Conservation (phyloP, 2,329 filamentous ascomycete genomes). For the Ustilaginoidea virens region DNA sequence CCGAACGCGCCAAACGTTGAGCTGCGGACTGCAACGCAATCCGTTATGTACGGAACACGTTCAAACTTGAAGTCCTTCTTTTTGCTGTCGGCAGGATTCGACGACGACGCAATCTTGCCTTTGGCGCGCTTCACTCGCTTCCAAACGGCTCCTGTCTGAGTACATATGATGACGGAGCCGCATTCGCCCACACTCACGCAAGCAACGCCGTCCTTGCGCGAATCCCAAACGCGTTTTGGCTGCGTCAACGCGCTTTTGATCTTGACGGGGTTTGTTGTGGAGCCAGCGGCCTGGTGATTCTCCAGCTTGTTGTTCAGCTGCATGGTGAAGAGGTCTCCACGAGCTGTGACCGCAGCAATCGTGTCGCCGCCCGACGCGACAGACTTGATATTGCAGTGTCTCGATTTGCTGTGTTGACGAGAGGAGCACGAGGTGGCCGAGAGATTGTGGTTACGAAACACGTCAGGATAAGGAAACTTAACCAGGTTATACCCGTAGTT, state of each 20-base stretch:
- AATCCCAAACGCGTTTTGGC: conserved; percentile 76
- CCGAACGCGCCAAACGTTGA: conserved; percentile 85
- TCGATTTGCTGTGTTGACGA: conserved; percentile 39
- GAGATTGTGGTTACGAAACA: conserved; percentile 55
- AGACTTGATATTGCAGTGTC: conserved; percentile 53
- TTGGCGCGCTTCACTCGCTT: conserved; percentile 69
- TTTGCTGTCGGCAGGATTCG: conserved; percentile 37
- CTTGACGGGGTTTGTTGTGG: conserved; percentile 85
- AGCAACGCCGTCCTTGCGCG: conserved; percentile 69
- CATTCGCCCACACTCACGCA: conserved; percentile 86
- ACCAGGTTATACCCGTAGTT: conserved; percentile 93
- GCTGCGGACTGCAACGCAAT: conserved; percentile 69
- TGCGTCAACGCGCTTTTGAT: conserved; percentile 68
- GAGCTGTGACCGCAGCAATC: conserved; percentile 71
- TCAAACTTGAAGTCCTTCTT: conserved; percentile 92
- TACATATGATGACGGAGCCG: conserved; percentile 88
- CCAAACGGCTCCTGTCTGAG: conserved; percentile 87
- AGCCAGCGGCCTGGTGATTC: conserved; percentile 41
- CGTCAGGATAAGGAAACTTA: conserved; percentile 59
- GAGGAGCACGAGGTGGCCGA: conserved; percentile 40
- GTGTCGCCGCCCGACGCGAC: conserved; percentile 80
- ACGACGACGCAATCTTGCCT: conserved; percentile 48
- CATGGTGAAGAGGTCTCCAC: conserved; percentile 80
- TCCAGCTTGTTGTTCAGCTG: conserved; percentile 56
- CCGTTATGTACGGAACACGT: conserved; percentile 73